Evolutionary conservation across 2,329 filamentous ascomycete species (phyloP), one percentile per base, ranked within the genome.

Genomic region (Juglanconis sp.): DNA sequence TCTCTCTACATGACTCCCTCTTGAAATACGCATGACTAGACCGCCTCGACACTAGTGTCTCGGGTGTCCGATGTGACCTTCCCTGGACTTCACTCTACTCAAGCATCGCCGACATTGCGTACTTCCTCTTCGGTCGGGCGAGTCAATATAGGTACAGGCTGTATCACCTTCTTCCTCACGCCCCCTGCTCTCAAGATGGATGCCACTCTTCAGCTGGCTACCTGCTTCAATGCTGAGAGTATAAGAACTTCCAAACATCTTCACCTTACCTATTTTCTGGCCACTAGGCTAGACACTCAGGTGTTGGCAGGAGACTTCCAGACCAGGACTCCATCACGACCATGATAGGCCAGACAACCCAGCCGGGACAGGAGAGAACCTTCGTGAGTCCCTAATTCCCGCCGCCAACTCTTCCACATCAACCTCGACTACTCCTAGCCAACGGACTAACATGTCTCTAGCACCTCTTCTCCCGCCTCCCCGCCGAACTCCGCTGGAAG

Each of bases 401-500:
- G 30, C 40, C 34, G 6, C 40, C n/a, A 17, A 47, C 8, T 31
- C n/a, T 3, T 5, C 31, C 40, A 46, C 9, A 15, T 9, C 10
- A 9, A 10, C 7, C 31, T 24, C 17, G 17, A 24, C 17, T 24
- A 24, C 17, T 24, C 17, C 17, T 24, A 30, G 40, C 10, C 40
- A 4, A 17, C 13, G 10, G 40, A 38, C 38, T 13, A 30, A 53
- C 50, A 53, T 5, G n/a, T 9, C 34, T 47, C 15, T 34, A 82
- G 80, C 73, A 69, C 50, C 65, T 71, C 53, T 82, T 82, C 63
- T 62, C 71, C 17, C 68, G 66, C 47, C 76, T 82, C 1, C 80
- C 80, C 1, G 66, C 73, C 11, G 80, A 82, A 65, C 69, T 82
- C 15, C 77, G 80, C 10, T 69, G 81, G 31, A 76, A 73, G 58